Evolutionary conservation across 2,329 filamentous ascomycete genomes (phyloP).

Genomic region (Dothidotthia symphoricarpi): DNA sequence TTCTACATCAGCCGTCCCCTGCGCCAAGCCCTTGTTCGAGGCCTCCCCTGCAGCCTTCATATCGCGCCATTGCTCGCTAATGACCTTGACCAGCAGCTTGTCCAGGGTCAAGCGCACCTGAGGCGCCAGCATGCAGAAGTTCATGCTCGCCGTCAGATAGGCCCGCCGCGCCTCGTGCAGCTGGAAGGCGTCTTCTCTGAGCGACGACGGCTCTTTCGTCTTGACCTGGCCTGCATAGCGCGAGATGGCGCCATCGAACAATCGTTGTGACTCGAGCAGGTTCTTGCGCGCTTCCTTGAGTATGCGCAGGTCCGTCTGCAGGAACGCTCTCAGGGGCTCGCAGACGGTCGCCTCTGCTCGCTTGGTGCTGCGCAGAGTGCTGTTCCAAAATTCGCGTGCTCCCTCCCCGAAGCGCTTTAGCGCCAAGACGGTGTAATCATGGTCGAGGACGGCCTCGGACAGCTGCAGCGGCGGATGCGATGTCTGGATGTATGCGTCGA

Average conservation of each 20-base stretch:
- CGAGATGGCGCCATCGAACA: constrained; percentile 76
- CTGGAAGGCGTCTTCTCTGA: constrained; percentile 93
- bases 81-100: constrained; percentile 79
- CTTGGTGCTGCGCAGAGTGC: constrained; percentile 70
- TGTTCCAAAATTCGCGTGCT: constrained; percentile 82
- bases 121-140: constrained; percentile 85
- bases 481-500: constrained; percentile 73
- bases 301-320: constrained; percentile 72
- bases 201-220: constrained; percentile 85
- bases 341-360: constrained; percentile 73
- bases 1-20: constrained; percentile 79
- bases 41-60: constrained; percentile 71
- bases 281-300: constrained; percentile 81
- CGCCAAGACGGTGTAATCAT: constrained; percentile 89
- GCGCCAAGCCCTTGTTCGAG: constrained; percentile 59
- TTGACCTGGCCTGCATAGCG: constrained; percentile 85
- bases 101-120: constrained; percentile 83
- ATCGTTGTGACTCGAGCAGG: constrained; percentile 77
- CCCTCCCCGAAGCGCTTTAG: constrained; percentile 83
- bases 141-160: constrained; percentile 89
- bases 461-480: constrained; percentile 71
- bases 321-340: constrained; percentile 78
- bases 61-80: constrained; percentile 84
- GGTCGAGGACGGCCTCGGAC: constrained; percentile 83
- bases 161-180: constrained; percentile 88